Evolutionary conservation across 805 yeast genomes (phyloP).

Genomic region (Hanseniaspora lachancei): DNA sequence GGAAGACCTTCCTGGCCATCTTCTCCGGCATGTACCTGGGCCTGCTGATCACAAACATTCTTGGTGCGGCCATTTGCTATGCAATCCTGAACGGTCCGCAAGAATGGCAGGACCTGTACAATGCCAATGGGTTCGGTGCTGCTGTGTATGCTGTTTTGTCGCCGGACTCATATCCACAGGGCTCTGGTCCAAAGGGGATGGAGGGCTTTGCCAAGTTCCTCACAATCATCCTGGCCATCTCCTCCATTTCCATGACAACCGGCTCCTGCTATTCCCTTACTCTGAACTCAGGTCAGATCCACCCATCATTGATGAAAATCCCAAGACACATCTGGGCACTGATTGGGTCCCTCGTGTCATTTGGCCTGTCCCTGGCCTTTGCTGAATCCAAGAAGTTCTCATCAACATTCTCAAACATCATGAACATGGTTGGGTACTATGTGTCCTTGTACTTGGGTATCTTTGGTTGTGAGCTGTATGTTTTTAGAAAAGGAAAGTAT

Average conservation of each 20-base stretch:
- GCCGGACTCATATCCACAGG: constrained; percentile 38
- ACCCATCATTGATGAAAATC: constrained; percentile 56
- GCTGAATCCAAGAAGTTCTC: constrained; percentile 42
- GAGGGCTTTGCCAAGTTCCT: constrained; percentile 87
- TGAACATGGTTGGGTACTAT: constrained; percentile 87
- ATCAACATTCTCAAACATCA: constrained; percentile 64
- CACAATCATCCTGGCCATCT: constrained; percentile 63
- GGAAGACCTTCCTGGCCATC: constrained; percentile 51
- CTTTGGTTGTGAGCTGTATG: constrained; percentile 63
- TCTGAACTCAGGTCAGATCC: constrained; percentile 70
- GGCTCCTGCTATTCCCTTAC: constrained; percentile 90
- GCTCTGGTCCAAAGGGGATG: constrained; percentile 34
- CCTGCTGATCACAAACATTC: constrained; percentile 52
- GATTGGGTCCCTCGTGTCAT: constrained; percentile 56
- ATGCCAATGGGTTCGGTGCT: constrained; percentile 58
- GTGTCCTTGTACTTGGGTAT: constrained; percentile 72
- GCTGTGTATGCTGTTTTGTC: constrained; percentile 67
- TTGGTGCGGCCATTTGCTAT: constrained; percentile 64
- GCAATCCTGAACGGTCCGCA: constrained; percentile 17
- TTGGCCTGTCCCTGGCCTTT: constrained; percentile 80
- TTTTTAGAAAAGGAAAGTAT: constrained; percentile 49
- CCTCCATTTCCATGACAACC: constrained; percentile 84
- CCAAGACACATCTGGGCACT: constrained; percentile 81
- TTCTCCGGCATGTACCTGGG: constrained; percentile 54
- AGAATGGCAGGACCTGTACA: constrained; percentile 36